Evolutionary conservation across 768 basidiomycete genomes (phyloP).

Genomic region (Agaricus sinodeliciosus): DNA sequence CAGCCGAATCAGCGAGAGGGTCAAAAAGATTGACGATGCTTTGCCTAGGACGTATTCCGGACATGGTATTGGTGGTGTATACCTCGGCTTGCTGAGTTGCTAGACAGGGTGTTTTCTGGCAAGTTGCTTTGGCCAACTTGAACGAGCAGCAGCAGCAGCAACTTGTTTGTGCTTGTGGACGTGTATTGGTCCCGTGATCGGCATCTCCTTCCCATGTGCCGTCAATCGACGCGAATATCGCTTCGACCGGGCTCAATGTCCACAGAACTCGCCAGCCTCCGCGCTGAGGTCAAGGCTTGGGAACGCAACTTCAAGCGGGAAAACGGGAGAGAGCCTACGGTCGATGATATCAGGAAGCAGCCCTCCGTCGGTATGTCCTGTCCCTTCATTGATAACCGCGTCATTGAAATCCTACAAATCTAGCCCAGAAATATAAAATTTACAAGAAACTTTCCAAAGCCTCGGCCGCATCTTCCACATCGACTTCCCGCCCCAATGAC

Average conservation of each 20-base stretch:
- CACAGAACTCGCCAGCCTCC: slow-evolving; percentile 42
- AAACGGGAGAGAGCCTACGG: slow-evolving; percentile 52
- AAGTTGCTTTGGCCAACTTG: slow-evolving; percentile 14
- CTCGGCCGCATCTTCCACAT: slow-evolving; percentile 14
- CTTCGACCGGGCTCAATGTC: slow-evolving; percentile 22
- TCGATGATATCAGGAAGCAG: slow-evolving; percentile 64
- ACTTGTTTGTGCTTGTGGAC: slow-evolving; percentile 35
- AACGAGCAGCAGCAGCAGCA: slow-evolving; percentile 12
- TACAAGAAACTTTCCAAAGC: slow-evolving; percentile 72
- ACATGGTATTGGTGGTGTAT: slow-evolving; percentile 12
- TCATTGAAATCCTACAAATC: slow-evolving; percentile 13
- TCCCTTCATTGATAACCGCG: slow-evolving; percentile 1
- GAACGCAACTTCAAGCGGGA: slow-evolving; percentile 58
- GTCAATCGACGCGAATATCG: slow-evolving; percentile 2
- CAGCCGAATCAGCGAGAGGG: slow-evolving; percentile 28
- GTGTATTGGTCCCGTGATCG: slow-evolving; percentile 14
- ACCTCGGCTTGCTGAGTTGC: slow-evolving; percentile 1
- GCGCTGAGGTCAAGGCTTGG: slow-evolving; percentile 72
- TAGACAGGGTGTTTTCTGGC: neutral
- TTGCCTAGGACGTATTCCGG: slow-evolving; percentile 33
- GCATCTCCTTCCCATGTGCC: slow-evolving; percentile 10
- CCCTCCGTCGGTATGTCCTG: slow-evolving; percentile 53
- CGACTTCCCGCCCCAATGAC: slow-evolving; percentile 13
- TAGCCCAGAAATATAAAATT: slow-evolving; percentile 75
- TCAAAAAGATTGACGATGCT: slow-evolving; percentile 48